Evolutionary conservation across 2,329 filamentous ascomycete genomes (phyloP).

Genomic region (Calonectria fujianensis): DNA sequence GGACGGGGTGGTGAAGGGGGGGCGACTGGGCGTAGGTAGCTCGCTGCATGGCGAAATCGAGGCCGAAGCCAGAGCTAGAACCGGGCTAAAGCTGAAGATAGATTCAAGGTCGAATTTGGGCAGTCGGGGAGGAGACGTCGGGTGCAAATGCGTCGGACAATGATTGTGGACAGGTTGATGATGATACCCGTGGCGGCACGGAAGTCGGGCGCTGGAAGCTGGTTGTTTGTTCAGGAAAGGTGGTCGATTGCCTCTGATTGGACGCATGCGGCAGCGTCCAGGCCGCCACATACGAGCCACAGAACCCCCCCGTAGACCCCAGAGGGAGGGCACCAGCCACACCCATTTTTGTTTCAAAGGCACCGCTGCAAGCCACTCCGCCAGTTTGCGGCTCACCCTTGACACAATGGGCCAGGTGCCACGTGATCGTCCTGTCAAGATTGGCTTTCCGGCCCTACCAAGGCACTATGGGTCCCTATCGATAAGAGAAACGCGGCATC

Average conservation of each 20-base stretch:
- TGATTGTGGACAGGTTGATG: constrained; percentile 22
- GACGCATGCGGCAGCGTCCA: constrained; percentile 52
- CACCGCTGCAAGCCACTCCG: not conserved
- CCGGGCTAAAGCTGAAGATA: constrained; percentile 35
- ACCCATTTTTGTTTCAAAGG: not conserved
- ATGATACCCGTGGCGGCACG: constrained; percentile 39
- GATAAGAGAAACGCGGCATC: constrained; percentile 47
- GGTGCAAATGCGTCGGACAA: not conserved
- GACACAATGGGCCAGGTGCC: constrained; percentile 17
- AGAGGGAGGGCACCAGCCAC: constrained; percentile 28
- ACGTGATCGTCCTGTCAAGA: constrained; percentile 48
- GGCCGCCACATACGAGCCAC: constrained; percentile 43
- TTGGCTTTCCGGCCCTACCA: constrained; percentile 30
- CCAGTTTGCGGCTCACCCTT: not conserved
- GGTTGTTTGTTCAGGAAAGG: constrained; percentile 59
- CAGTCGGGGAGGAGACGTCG: not conserved
- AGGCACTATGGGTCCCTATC: constrained; percentile 38
- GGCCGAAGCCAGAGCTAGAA: constrained; percentile 45
- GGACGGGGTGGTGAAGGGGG: constrained; percentile 96
- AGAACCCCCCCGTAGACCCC: not conserved
- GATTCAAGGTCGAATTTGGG: constrained; percentile 6
- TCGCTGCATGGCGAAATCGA: constrained; percentile 83
- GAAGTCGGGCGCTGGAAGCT: constrained; percentile 49
- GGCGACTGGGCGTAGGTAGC: constrained; percentile 90
- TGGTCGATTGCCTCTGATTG: constrained; percentile 59